Percentiles rank a stretch among this genome's conserved stretches.
phyloP scores from a whole-genome alignment of 1,139 yeast species.

The Blastobotrys arbuscula region DNA sequence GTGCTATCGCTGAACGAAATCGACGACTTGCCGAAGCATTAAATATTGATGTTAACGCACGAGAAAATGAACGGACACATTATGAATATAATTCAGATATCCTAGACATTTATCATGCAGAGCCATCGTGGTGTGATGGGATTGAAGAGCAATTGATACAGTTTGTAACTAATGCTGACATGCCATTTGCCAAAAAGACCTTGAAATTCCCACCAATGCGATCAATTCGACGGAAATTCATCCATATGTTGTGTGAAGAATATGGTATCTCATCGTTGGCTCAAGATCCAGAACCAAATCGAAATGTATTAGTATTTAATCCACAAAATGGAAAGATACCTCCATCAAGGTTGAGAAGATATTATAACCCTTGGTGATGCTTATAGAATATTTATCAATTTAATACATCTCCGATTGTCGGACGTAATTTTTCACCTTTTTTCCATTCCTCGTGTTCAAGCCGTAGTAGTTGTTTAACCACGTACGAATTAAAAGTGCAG shows the following conservation, averaged over 20 bases:
- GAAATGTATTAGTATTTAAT: conserved; percentile 55
- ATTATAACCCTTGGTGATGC: conserved; percentile 13
- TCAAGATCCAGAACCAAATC: conserved; percentile 74
- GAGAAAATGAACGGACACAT: conserved; percentile 17
- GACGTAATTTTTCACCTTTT: no score
- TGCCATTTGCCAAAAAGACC: conserved; percentile 31
- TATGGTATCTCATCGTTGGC: conserved; percentile 62
- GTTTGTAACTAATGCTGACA: conserved; percentile 41
- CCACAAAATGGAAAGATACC: conserved; percentile 19
- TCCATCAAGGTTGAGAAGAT: conserved; percentile 19
- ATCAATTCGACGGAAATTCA: conserved; percentile 59
- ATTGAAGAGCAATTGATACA: conserved; percentile 51
- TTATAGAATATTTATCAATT: no score
- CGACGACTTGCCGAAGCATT: conserved; percentile 61
- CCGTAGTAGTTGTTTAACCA: no score
- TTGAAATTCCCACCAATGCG: conserved; percentile 72
- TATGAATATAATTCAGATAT: conserved; percentile 25
- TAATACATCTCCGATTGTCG: no score
- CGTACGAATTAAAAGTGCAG: no score
- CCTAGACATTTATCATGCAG: conserved; percentile 27
- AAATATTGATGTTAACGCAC: conserved; percentile 29
- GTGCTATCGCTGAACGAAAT: conserved; percentile 58
- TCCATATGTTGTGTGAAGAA: conserved; percentile 60
- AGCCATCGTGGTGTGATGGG: conserved; percentile 34
- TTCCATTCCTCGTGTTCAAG: no score